These are phyloP conservation scores for Corniculantispora saksenae DNA, from an alignment of 2,329 filamentous ascomycete genomes.

Conservation along the genomic window DNA sequence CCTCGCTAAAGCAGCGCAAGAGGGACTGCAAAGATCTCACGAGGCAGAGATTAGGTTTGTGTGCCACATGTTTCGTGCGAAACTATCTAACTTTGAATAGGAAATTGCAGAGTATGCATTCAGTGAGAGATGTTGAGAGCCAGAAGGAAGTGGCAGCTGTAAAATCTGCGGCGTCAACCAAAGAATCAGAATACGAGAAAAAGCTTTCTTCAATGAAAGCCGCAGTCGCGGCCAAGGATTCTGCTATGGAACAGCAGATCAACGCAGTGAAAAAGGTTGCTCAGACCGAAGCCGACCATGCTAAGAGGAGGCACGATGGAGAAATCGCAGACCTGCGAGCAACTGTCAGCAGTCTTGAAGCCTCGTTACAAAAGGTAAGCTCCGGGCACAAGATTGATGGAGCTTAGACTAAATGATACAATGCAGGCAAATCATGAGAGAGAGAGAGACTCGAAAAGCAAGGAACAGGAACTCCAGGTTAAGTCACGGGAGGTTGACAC, in stretches of 20 bases:
- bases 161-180: slow-evolving; percentile 26
- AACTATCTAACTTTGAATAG: slow-evolving; percentile 27
- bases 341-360: slow-evolving; percentile 62
- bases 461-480: slow-evolving; percentile 57
- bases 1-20: slow-evolving; percentile 54
- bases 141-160: slow-evolving; percentile 29
- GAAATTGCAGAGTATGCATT: slow-evolving; percentile 36
- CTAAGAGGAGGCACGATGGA: slow-evolving; percentile 53
- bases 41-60: slow-evolving; percentile 62
- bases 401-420: background rate
- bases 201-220: slow-evolving; percentile 10
- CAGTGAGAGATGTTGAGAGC: slow-evolving; percentile 30
- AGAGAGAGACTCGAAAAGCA: slow-evolving; percentile 45
- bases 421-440: slow-evolving; percentile 49
- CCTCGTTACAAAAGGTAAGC: slow-evolving; percentile 60
- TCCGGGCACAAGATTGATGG: background rate
- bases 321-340: slow-evolving; percentile 65
- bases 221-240: slow-evolving; percentile 19
- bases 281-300: slow-evolving; percentile 51
- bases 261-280: slow-evolving; percentile 49
- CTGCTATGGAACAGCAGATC: slow-evolving; percentile 42
- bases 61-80: background rate
- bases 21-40: slow-evolving; percentile 69
- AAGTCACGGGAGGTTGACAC: background rate
- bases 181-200: slow-evolving; percentile 39